Conservation (phyloP, 202 grass and related monocot species). For the Setaria viridis region DNA sequence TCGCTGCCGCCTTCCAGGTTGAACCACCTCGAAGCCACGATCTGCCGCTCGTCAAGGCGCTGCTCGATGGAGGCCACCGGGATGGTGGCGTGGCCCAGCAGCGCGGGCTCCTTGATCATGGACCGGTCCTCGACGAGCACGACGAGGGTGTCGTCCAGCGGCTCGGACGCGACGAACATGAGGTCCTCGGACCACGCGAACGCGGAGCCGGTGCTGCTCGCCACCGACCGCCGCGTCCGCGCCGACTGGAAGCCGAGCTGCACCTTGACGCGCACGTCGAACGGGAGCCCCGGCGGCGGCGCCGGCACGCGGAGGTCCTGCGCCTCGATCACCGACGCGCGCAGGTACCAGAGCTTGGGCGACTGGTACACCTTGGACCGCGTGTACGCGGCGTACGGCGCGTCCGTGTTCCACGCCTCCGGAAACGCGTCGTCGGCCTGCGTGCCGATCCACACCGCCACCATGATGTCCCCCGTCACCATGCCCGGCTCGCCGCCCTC, state of each 20-base stretch:
- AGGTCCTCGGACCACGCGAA: conserved; percentile 93
- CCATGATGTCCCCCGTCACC: conserved; percentile 86
- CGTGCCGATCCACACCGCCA: conserved; percentile 94
- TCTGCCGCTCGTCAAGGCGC: conserved; percentile 81
- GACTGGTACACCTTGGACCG: conserved; percentile 97
- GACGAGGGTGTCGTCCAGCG: conserved; percentile 64
- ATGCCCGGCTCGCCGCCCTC: conserved; percentile 66
- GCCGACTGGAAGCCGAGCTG: conserved; percentile 85
- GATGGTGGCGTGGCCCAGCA: conserved; percentile 68
- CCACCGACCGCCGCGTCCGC: conserved; percentile 72
- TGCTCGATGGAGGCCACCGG: conserved; percentile 69
- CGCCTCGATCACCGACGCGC: conserved; percentile 78
- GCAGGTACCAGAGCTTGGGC: conserved; percentile 93
- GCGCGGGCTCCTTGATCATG: conserved; percentile 65
- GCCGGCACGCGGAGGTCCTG: conserved; percentile 79
- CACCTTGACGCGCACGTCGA: conserved; percentile 83
- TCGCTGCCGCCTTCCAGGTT: conserved; percentile 49
- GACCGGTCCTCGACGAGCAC: conserved; percentile 86
- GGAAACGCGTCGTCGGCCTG: conserved; percentile 93
- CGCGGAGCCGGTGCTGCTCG: conserved; percentile 68
- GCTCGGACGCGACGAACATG: conserved; percentile 86
- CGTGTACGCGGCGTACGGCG: conserved; percentile 77
- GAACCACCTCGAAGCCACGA: conserved; percentile 74
- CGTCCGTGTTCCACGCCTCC: conserved; percentile 86
- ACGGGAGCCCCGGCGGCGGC: conserved; percentile 60